phyloP scores from a whole-genome alignment of 23 red algal species.

The Agarophyton chilense region DNA sequence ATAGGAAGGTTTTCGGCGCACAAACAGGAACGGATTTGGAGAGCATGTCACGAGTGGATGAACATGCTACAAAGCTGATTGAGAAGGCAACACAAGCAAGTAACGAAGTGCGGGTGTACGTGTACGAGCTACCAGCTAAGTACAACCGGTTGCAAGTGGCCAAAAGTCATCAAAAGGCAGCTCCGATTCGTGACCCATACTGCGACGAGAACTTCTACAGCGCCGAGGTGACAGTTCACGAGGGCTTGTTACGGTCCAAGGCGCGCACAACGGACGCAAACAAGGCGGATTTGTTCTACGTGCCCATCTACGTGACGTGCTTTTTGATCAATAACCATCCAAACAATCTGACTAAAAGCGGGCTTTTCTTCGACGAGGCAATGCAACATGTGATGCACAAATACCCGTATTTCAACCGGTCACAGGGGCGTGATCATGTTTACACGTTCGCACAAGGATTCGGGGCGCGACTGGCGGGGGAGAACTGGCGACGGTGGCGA shows the following conservation, averaged over 20 bases:
- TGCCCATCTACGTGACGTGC: conserved; percentile 61
- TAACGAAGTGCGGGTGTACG: conserved; percentile 16
- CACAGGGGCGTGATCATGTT: conserved; percentile 66
- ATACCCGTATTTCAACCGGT: conserved; percentile 55
- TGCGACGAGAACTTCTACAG: conserved; percentile 58
- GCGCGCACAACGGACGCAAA: conserved; percentile 26
- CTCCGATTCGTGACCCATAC: conserved; percentile 57
- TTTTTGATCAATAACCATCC: conserved; percentile 70
- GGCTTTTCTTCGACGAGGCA: conserved; percentile 62
- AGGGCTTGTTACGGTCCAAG: not conserved
- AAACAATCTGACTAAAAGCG: conserved; percentile 64
- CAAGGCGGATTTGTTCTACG: conserved; percentile 67
- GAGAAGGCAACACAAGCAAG: not conserved
- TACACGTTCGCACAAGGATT: conserved; percentile 78
- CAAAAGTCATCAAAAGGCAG: conserved; percentile 65
- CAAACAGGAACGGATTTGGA: not conserved
- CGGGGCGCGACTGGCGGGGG: conserved; percentile 55
- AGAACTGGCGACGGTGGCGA: conserved; percentile 56
- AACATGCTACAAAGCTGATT: not conserved
- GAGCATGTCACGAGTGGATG: not conserved
- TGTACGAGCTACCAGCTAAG: conserved; percentile 69
- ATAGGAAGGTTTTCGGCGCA: too few relatives aligned
- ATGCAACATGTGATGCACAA: conserved; percentile 52
- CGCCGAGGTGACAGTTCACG: conserved; percentile 49
- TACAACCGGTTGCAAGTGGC: conserved; percentile 63